phyloP scores from a whole-genome alignment of 2,329 filamentous ascomycete species.

The Neoscytalidium dimidiatum region DNA sequence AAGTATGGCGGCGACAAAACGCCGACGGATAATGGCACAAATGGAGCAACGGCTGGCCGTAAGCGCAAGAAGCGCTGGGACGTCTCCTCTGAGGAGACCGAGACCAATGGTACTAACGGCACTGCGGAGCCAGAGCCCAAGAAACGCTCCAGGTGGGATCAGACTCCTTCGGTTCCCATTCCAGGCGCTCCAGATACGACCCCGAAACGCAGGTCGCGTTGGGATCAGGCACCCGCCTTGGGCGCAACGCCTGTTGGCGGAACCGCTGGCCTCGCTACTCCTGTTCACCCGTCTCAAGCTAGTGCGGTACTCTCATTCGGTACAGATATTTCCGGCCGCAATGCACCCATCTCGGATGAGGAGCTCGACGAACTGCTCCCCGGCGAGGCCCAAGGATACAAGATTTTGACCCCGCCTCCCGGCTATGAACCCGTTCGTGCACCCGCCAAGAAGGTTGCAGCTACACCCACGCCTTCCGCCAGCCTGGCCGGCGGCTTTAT shows the following conservation, averaged over 20 bases:
- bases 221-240: constrained; percentile 80
- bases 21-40: constrained; percentile 64
- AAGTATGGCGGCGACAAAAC: constrained; percentile 51
- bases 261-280: constrained; percentile 73
- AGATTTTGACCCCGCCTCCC: constrained; percentile 84
- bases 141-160: constrained; percentile 87
- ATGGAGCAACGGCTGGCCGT: constrained; percentile 57
- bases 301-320: constrained; percentile 67
- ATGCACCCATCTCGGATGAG: constrained; percentile 84
- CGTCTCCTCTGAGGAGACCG: constrained; percentile 61
- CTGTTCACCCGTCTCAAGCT: constrained; percentile 69
- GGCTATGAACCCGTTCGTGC: constrained; percentile 81
- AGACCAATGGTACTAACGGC: constrained; percentile 44
- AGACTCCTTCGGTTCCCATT: constrained; percentile 61
- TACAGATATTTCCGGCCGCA: constrained; percentile 76
- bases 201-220: constrained; percentile 77
- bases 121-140: constrained; percentile 29
- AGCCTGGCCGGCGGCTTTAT: constrained; percentile 78
- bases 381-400: constrained; percentile 74
- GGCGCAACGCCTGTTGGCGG: constrained; percentile 68
- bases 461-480: constrained; percentile 66
- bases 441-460: constrained; percentile 72
- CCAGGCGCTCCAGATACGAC: constrained; percentile 45
- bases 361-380: constrained; percentile 91
- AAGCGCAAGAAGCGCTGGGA: constrained; percentile 98